Conservation (phyloP, 345 rosid genomes). For the Murraya paniculata region DNA sequence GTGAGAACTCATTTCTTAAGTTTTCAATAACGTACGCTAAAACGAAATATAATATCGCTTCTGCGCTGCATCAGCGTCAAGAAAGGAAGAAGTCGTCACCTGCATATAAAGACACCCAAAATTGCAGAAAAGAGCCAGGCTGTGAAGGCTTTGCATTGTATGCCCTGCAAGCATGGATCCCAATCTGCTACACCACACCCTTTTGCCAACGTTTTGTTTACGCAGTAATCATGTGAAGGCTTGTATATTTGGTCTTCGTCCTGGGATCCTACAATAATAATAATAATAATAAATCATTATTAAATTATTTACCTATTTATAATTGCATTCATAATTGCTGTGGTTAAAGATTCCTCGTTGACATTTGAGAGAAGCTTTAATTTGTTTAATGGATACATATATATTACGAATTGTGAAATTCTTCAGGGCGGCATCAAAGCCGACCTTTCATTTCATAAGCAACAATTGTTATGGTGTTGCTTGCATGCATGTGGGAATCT, state of each 20-base stretch:
- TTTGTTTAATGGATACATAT: too few species aligned
- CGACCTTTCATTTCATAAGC: neutral
- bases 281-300: neutral
- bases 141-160: neutral
- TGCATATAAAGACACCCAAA: neutral
- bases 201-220: neutral
- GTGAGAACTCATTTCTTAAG: too few species aligned
- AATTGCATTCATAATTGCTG: neutral
- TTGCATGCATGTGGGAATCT: neutral
- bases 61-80: too few species aligned
- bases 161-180: constrained; percentile 9
- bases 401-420: too few species aligned
- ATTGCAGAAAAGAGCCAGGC: neutral
- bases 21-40: too few species aligned
- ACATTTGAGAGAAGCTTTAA: neutral
- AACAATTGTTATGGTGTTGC: neutral
- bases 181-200: neutral
- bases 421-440: neutral
- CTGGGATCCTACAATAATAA: neutral
- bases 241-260: neutral
- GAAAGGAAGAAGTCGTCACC: constrained; percentile 1
- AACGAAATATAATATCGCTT: too few species aligned
- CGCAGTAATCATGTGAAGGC: neutral
- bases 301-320: neutral
- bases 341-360: neutral